A percentile compares a stretch with the other conserved stretches of the same genome.
Evolutionary conservation across 2,329 filamentous ascomycete genomes (phyloP).

Genomic region (Blumeria graminis): DNA sequence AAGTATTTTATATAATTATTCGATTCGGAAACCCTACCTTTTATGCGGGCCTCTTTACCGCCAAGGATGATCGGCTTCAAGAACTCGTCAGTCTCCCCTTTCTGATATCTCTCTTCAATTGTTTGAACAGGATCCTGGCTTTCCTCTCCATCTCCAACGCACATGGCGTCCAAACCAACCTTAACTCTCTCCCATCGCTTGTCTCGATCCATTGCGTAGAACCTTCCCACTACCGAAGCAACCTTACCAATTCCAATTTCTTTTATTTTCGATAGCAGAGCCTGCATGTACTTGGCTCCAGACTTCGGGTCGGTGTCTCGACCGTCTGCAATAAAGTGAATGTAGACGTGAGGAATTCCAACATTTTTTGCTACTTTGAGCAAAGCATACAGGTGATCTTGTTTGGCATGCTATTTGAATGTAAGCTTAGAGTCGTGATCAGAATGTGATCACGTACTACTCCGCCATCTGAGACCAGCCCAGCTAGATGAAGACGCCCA

Average conservation of each 20-base stretch:
- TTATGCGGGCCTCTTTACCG: conserved; percentile 62
- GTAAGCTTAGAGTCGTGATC: conserved; percentile 5
- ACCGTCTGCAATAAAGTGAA: conserved; percentile 97
- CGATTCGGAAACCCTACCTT: conserved; percentile 29
- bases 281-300: conserved; percentile 64
- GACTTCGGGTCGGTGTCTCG: conserved; percentile 97
- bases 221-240: conserved; percentile 80
- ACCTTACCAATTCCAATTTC: conserved; percentile 73
- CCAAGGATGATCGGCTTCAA: conserved; percentile 91
- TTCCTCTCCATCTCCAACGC: conserved; percentile 68
- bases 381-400: conserved; percentile 72
- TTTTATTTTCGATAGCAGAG: conserved; percentile 55
- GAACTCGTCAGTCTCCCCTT: conserved; percentile 88
- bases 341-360: conserved; percentile 73
- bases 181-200: conserved; percentile 97
- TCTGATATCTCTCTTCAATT: conserved; percentile 68
- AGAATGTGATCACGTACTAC: conserved; percentile 29
- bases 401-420: conserved; percentile 52
- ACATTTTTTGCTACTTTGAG: conserved; percentile 77
- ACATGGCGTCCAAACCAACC: conserved; percentile 60
- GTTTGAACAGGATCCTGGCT: conserved; percentile 66
- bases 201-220: conserved; percentile 98
- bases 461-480: conserved; percentile 84
- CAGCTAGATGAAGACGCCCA: conserved; percentile 75
- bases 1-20: conserved; percentile 2